These are phyloP conservation scores for Scenedesmus sp. DNA, from an alignment of 163 green algal genomes.

Conservation along the genomic window DNA sequence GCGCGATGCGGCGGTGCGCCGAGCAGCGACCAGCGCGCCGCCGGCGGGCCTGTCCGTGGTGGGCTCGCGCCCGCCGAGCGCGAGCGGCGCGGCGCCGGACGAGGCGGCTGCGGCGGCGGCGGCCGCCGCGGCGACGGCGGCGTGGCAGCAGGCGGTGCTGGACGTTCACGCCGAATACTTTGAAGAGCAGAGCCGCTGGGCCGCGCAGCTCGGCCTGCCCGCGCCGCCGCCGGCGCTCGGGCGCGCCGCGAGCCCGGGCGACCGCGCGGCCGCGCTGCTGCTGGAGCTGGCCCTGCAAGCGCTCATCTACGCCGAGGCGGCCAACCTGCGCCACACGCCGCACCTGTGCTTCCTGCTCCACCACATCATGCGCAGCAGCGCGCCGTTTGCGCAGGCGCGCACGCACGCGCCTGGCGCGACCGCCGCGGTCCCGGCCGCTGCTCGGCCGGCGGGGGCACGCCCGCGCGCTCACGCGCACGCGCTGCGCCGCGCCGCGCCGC, in stretches of 20 bases:
- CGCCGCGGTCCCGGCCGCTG: no score
- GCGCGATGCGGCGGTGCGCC: background rate
- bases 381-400: conserved; percentile 3
- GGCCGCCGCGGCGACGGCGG: background rate
- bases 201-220: background rate
- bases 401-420: no score
- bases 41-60: no score
- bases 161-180: conserved; percentile 26
- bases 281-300: conserved; percentile 24
- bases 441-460: background rate
- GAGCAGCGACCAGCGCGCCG: no score
- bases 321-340: conserved; percentile 34
- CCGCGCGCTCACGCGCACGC: no score
- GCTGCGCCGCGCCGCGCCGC: no score
- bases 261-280: background rate
- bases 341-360: conserved; percentile 24
- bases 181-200: conserved; percentile 14
- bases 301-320: conserved; percentile 34
- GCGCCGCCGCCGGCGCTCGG: background rate
- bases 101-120: no score
- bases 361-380: conserved; percentile 25
- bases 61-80: no score
- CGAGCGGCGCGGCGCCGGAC: no score
- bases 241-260: background rate
- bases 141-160: background rate